Evolutionary conservation across 2,329 filamentous ascomycete species (phyloP), one percentile per base, ranked within the genome.

Genomic region (Apiospora saccharicola): DNA sequence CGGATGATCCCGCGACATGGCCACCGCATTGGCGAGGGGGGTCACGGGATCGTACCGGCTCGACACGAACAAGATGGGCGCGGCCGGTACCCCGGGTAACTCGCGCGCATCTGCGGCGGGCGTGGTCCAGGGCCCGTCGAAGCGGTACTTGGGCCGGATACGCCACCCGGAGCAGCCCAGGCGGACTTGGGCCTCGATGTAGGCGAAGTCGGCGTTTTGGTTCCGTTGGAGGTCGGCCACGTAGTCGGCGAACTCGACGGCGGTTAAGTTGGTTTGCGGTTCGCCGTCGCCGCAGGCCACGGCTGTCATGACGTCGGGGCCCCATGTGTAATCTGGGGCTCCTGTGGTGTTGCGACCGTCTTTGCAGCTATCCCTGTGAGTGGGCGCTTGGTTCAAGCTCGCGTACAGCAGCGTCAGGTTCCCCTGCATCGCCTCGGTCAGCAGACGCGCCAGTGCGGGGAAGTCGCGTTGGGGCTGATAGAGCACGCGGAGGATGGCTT

Each of bases 41-140:
- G 86, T 87, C 14, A 86, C 83, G 16, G 86, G 86, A 71, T 87
- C 86, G 8, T 83, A 79, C 7, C 79, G 74, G 70, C 83, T 84
- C 14, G 82, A 80, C 4, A 87, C 73, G 75, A 86, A 86, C 41
- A 88, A 76, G 37, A 87, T 73, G 4, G 86, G 85, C 4, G 83
- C 82, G 0, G 78, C 77, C 0, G 86, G 85, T 51, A 75, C 79
- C 10, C 78, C 82, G 16, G 74, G 73, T 1, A 81, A 74, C 71
- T 77, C n/a, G 24, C 43, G 44, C 12, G 80, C 68, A 22, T 78
- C 69, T 4, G 44, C 69, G n/a, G 24, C n/a, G 1, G 73, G 73
- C 13, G 74, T 77, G n/a, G 71, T 71, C 44, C 71, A 76, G 70
- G 76, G 76, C 74, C 83, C 80, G 3, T 76, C 75, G 77, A 85